Base-by-base conservation (phyloP, 257 asterid species). In the Nicotiana tomentosiformis region DNA sequence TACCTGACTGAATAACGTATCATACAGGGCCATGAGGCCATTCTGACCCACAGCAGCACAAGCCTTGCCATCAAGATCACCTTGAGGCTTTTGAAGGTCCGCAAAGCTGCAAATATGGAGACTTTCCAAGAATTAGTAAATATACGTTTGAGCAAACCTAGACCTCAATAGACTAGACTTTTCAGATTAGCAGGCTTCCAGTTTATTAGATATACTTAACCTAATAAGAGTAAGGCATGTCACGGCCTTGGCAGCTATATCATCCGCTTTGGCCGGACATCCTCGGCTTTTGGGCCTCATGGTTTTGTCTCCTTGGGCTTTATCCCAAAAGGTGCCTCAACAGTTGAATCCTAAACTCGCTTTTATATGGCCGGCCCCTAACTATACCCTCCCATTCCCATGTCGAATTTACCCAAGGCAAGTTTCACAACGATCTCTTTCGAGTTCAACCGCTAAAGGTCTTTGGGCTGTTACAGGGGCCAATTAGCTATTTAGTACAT, bases 31-130 rank as follows among this genome's bases (percentile, higher is more conserved):
- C 98, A 96, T 92, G 80, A 96, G 98, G 82, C 98, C 97, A 84
- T 94, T 96, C 88, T 96, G 99, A 69, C 99, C 99, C 67, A 96
- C 98, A 69, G 97, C 99, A 4, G 99, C 98, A 86, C 99, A 96
- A 80, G 98, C 98, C 89, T 96, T 96, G 84, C 99, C 99, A 66
- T 93, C 98, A 84, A 96, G 97, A 81, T 96, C 99, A 85, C 83
- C 81, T 86, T 96, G 98, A n/a, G 97, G 99, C 90, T 94, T 96
- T 90, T 96, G 98, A 83, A 96, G 98, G 88, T 93, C 99, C 4
- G 98, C 98, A 82, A 96, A 96, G 88, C 98, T 96, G 95, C 85
- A 76, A 14, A 49, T 56, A 81, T 53, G 35, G 68, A 35, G 43
- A 53, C 32, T 49, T 79, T 49, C 56, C 37, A 32, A 79, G 46